Conservation (phyloP, 2,329 filamentous ascomycete genomes). For the Nemania sp. region DNA sequence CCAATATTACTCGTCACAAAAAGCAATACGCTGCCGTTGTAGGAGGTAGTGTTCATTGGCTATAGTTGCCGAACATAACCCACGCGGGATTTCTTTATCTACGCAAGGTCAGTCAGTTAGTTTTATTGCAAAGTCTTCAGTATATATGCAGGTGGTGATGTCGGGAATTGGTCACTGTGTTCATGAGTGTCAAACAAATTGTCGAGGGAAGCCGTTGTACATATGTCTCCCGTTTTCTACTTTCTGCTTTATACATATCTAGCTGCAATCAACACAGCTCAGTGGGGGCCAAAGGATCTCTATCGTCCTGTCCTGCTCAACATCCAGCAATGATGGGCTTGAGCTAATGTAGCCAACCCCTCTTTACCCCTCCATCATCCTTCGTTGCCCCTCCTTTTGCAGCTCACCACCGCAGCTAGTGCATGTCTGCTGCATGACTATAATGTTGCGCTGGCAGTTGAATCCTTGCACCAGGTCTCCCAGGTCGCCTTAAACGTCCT, state of each 20-base stretch:
- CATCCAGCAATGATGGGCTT: slow-evolving; percentile 1
- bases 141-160: background rate
- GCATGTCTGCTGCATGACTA: slow-evolving; percentile 47
- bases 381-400: slow-evolving; percentile 47
- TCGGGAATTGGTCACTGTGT: background rate
- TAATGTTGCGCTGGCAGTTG: slow-evolving; percentile 50
- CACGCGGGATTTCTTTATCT: background rate
- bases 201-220: slow-evolving; percentile 1
- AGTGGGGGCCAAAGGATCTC: background rate
- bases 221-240: background rate
- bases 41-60: background rate
- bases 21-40: background rate
- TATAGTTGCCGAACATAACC: background rate
- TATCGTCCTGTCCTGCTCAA: slow-evolving; percentile 21
- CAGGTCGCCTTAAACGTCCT: slow-evolving; percentile 39
- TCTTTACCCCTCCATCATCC: slow-evolving; percentile 50
- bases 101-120: background rate
- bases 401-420: slow-evolving; percentile 44
- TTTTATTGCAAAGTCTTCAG: background rate
- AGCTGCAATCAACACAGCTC: background rate
- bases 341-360: slow-evolving; percentile 41
- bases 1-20: background rate
- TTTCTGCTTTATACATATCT: too few species aligned
- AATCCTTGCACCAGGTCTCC: slow-evolving; percentile 44
- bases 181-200: background rate